phyloP scores from a whole-genome alignment of 768 basidiomycete genomes.

The Agrocybe praecox region DNA sequence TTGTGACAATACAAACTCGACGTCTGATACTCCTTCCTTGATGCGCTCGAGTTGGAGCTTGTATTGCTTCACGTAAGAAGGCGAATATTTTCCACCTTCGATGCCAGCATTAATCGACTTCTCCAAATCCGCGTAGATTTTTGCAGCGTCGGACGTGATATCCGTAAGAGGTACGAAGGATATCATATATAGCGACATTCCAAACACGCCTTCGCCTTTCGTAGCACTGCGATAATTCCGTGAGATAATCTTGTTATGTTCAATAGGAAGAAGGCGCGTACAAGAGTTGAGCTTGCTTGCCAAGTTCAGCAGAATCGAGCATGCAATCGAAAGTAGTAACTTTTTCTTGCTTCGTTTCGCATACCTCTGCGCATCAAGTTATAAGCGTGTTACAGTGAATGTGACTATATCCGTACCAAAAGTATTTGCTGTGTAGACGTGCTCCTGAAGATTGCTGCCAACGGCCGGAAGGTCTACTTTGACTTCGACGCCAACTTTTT shows the following conservation, averaged over 20 bases:
- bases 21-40: neutral
- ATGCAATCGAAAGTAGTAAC: neutral
- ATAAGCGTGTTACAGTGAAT: neutral
- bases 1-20: neutral
- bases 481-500: neutral
- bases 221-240: neutral
- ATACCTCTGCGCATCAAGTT: neutral
- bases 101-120: neutral
- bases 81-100: neutral
- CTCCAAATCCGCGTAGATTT: neutral
- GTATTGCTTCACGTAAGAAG: neutral
- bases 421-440: neutral
- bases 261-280: neutral
- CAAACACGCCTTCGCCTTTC: neutral
- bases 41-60: neutral
- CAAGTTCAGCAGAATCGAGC: neutral
- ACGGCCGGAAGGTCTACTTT: conserved; percentile 1
- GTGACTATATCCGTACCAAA: neutral
- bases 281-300: conserved; percentile 4
- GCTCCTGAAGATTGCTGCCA: conserved; percentile 3
- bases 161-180: neutral
- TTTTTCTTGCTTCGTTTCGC: neutral
- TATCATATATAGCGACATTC: conserved; percentile 3
- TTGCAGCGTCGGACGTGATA: neutral
- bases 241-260: neutral